Base-by-base conservation (phyloP, 768 basidiomycete genomes). In the Chalciporus pseudorubinellus region DNA sequence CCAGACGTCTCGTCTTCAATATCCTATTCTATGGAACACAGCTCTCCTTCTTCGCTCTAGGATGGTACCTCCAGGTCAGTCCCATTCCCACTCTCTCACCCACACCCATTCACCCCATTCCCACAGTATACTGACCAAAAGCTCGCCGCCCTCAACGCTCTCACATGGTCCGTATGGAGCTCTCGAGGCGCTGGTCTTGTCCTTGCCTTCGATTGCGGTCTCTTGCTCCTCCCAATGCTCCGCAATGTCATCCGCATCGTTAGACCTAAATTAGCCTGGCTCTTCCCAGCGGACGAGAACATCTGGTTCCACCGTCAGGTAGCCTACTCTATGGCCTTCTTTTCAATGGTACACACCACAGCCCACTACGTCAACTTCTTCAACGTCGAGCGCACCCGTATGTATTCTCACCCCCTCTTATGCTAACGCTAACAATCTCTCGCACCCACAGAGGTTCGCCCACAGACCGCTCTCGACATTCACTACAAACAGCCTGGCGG, bases 251-350 rank as follows among this genome's bases (percentile, higher is more conserved):
- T 95, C 67, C 87, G 89, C 52, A 70, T 91, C 56, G 71, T 95
- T 57, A 87, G 94, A 31, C 94, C 93, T 18, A 81, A 76, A 58
- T 63, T 95, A 41, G 70, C 82, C n/a, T 87, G 88, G 82, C 72
- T 89, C 50, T 85, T 95, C 76, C 93, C 93, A 14, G 87, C 89
- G 52, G 94, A 98, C 68, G 93, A 95, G 74, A 92, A 91, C 59
- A 87, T 95, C 63, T 95, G 93, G 94, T 93, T 89, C 78, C 93
- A 97, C 70, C 77, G 92, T 51, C 92, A 95, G 65, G 89, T 95
- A 39, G 94, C 94, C 16, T 98, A 97, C 69, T 89, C 88, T 7
- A 85, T 95, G 82, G 86, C 91, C 3, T 94, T 95, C 74, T 95
- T 88, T 87, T 73, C 89, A 9, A 86, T 92, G 80, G 86, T 95